Conservation (phyloP, 164 flowering plant species). For the Vitis rupestris region DNA sequence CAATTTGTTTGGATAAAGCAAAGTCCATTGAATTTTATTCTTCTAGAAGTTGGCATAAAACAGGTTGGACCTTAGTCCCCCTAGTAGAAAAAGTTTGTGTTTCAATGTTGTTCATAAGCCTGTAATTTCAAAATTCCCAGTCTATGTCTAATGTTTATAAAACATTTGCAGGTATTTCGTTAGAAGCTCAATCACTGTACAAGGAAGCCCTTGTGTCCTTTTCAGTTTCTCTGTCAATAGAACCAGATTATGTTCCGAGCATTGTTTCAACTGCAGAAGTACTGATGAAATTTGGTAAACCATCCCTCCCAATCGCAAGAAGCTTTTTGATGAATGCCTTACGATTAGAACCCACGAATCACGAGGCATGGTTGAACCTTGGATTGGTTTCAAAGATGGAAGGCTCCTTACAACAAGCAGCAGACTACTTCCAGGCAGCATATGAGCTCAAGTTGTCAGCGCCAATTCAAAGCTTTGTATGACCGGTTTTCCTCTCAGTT, state of each 20-base stretch:
- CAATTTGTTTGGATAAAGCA: constrained; percentile 68
- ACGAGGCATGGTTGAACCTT: constrained; percentile 84
- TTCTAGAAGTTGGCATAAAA: constrained; percentile 71
- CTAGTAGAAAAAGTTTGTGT: no score
- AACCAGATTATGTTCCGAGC: constrained; percentile 80
- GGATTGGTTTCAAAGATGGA: constrained; percentile 78
- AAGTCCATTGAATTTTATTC: constrained; percentile 51
- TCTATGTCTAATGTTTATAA: not conserved
- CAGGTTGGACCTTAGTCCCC: constrained; percentile 41
- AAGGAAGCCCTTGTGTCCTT: constrained; percentile 83
- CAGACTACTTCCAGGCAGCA: constrained; percentile 92
- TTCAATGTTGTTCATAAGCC: not conserved
- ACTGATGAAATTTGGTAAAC: constrained; percentile 48
- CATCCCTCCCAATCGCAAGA: constrained; percentile 62
- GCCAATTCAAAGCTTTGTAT: constrained; percentile 63
- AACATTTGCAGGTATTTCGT: constrained; percentile 48
- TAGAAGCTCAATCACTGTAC: constrained; percentile 56
- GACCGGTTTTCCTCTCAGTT: constrained; percentile 7
- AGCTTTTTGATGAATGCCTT: constrained; percentile 85
- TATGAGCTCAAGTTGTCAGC: constrained; percentile 74
- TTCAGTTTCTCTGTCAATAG: constrained; percentile 69
- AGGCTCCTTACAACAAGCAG: constrained; percentile 78
- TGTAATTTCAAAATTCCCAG: not conserved
- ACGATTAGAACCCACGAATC: constrained; percentile 75
- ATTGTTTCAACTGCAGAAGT: constrained; percentile 76